Conservation (phyloP, 1,139 yeast genomes). For the Kodamaea sp. region DNA sequence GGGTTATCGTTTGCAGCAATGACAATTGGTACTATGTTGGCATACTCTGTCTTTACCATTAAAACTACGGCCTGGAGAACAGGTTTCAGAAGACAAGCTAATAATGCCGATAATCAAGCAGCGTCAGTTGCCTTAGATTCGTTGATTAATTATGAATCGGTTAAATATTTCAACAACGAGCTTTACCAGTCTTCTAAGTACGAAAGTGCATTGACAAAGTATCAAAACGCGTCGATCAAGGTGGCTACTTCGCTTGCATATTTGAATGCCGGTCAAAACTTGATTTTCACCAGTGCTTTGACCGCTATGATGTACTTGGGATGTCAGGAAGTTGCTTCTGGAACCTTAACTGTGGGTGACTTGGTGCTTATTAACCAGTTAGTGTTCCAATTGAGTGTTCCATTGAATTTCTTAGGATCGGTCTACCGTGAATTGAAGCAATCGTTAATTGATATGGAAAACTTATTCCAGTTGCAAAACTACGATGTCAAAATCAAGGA, state of each 20-base stretch:
- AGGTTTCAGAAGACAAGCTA: constrained; percentile 84
- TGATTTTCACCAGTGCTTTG: constrained; percentile 87
- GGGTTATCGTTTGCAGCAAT: constrained; percentile 89
- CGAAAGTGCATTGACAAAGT: constrained; percentile 69
- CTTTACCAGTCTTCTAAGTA: constrained; percentile 76
- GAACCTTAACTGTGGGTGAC: constrained; percentile 89
- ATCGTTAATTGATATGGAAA: constrained; percentile 89
- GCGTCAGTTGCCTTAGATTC: constrained; percentile 95
- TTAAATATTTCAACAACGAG: constrained; percentile 92
- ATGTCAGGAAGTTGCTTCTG: constrained; percentile 86
- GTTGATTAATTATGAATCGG: constrained; percentile 90
- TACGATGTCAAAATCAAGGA: constrained; percentile 69
- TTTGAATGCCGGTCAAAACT: constrained; percentile 87
- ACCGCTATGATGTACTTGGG: constrained; percentile 99
- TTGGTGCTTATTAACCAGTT: constrained; percentile 93
- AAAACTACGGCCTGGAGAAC: constrained; percentile 97
- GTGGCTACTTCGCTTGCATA: constrained; percentile 92
- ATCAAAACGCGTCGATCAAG: constrained; percentile 81
- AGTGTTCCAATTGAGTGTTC: constrained; percentile 93
- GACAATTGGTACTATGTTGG: constrained; percentile 82
- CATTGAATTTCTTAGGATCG: constrained; percentile 89
- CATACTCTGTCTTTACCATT: constrained; percentile 85
- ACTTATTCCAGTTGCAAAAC: constrained; percentile 78
- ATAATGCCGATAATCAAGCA: constrained; percentile 91
- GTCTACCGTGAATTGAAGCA: constrained; percentile 95